Percentiles rank a stretch among this genome's conserved stretches.
Evolutionary conservation across 2,329 filamentous ascomycete genomes (phyloP).

Genomic region (Colletotrichum costaricense): DNA sequence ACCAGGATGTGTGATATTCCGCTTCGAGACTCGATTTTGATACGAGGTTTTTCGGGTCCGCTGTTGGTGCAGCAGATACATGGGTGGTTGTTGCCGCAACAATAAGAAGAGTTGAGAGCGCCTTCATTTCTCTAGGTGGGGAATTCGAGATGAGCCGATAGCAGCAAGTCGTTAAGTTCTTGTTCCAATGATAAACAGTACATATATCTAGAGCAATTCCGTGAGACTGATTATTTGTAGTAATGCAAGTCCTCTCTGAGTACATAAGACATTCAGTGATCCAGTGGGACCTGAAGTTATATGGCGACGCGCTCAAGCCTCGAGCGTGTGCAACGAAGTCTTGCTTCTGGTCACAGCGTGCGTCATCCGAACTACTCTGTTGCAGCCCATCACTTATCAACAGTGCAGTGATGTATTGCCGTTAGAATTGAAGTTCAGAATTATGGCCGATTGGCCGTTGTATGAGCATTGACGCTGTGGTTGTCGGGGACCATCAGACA

Average conservation of each 20-base stretch:
- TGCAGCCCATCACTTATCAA: not conserved
- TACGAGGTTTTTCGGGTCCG: not conserved
- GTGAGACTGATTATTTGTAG: not conserved
- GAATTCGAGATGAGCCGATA: not conserved
- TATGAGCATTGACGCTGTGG: not conserved
- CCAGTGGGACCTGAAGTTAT: not conserved
- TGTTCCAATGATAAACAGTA: not conserved
- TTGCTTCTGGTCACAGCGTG: not conserved
- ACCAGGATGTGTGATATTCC: constrained; percentile 2
- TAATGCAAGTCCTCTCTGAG: not conserved
- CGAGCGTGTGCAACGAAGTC: not conserved
- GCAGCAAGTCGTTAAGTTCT: not conserved
- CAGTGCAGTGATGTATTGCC: not conserved
- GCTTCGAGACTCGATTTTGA: not conserved
- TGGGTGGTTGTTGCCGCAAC: not conserved
- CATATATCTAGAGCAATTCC: not conserved
- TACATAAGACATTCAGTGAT: too few relatives aligned
- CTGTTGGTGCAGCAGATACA: not conserved
- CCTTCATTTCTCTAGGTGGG: not conserved
- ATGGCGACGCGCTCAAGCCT: not conserved
- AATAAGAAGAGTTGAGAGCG: not conserved
- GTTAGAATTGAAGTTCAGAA: not conserved
- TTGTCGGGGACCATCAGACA: not conserved
- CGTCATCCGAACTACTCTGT: not conserved
- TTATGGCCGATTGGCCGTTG: not conserved